Base-by-base conservation (phyloP, 163 green algal genomes). In the Chlorella variabilis region DNA sequence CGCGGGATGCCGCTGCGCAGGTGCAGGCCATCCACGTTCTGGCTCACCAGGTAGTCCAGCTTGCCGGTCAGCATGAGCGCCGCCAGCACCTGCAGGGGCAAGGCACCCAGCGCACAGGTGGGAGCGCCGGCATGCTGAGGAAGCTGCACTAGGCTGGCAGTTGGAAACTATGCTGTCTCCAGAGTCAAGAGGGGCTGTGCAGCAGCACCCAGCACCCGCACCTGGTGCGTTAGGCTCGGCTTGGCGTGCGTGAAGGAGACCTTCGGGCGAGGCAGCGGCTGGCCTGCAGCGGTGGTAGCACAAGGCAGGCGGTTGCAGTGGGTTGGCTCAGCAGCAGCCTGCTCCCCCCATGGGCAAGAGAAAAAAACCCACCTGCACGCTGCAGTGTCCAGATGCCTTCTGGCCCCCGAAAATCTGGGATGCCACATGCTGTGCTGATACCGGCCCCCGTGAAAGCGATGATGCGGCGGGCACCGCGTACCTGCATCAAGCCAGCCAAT, bases 11-110 rank as follows among this genome's bases (percentile, higher is more conserved):
- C 95, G 15, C 89, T 95, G n/a, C 96, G 90, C 59, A 97, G 82
- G 89, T 99, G 96, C 78, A 99, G 81, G 33, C 91, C 87, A 83
- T 98, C 96, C n/a, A 99, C 96, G 81, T 99, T 99, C 80, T 98
- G 96, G 73, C 87, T 95, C 70, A 17, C 58, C 59, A 98, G 76
- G 81, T 94, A 93, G 9, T 77, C 76, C 1, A 96, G 71, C 81
- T 93, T 93, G 59, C 94, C 93, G 0, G 48, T 29, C 7, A 67
- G 27, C 71, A 91, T 34, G 21, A 95, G 84, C 7, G 71, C 87
- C 45, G 89, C 65, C n/a, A 94, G 75, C 11, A 81, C 91, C 74
- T 79, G 48, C 59, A 68, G 29, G 59, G 29, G 29, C 4, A n/a
- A 31, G 59, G 29, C 59, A 36, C 9, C 58, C 4, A 23, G 58